Percentiles rank a stretch among this genome's conserved stretches.
Evolutionary conservation across 1,284 basidiomycete species (phyloP).

Genomic region (Rhodotorula sp.): DNA sequence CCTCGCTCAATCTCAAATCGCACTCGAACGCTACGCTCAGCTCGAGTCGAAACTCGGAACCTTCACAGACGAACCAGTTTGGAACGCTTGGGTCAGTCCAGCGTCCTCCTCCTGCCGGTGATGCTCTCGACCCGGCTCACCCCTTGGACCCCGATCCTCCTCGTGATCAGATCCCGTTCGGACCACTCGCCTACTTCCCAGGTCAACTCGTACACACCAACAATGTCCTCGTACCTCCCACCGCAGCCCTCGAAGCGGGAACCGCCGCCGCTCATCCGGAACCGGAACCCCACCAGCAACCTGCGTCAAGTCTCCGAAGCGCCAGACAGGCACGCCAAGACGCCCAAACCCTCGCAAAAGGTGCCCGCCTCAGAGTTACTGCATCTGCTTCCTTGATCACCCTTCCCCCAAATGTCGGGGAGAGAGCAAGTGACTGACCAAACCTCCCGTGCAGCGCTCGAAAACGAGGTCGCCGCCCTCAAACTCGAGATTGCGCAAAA

Average conservation of each 20-base stretch:
- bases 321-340: slow-evolving; percentile 31
- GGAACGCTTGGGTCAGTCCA: slow-evolving; percentile 33
- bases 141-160: too few relatives aligned
- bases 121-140: not conserved
- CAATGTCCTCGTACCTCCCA: slow-evolving; percentile 23
- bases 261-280: not conserved
- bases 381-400: too few relatives aligned
- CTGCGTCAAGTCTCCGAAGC: slow-evolving; percentile 16
- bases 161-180: too few relatives aligned
- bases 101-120: too few relatives aligned
- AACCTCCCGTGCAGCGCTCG: slow-evolving; percentile 5
- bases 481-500: not conserved
- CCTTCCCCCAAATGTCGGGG: too few relatives aligned
- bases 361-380: not conserved
- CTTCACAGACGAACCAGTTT: slow-evolving; percentile 34
- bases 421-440: not conserved
- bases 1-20: not conserved
- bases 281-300: not conserved
- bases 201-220: slow-evolving; percentile 39
- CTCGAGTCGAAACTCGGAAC: slow-evolving; percentile 19
- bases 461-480: not conserved
- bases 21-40: slow-evolving; percentile 1
- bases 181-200: slow-evolving; percentile 34
- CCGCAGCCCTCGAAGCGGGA: not conserved
- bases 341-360: not conserved